Evolutionary conservation across 148 eudicot genomes (phyloP).

Genomic region (Silene conica): DNA sequence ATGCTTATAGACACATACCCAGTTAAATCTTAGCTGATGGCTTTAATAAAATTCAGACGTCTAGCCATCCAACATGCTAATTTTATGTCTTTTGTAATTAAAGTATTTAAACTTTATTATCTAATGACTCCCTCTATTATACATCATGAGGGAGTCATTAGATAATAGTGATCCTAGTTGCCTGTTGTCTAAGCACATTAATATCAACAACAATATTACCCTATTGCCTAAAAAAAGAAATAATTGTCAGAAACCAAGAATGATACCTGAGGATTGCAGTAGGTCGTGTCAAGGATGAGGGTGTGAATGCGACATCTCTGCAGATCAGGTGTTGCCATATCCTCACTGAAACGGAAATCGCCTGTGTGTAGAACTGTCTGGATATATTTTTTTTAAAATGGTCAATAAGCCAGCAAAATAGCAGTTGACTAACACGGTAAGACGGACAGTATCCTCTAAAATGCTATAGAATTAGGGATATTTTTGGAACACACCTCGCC

Average conservation of each 20-base stretch:
- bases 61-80: neutral
- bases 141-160: neutral
- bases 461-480: too few relatives aligned
- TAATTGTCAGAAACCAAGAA: neutral
- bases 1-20: neutral
- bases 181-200: neutral
- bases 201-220: neutral
- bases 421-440: slow-evolving; percentile 1
- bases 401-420: slow-evolving; percentile 8
- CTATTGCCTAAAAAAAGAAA: neutral
- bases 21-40: neutral
- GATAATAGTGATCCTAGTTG: neutral
- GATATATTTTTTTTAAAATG: slow-evolving; percentile 22
- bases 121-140: neutral
- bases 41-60: neutral
- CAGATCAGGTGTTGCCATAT: slow-evolving; percentile 44
- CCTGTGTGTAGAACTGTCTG: slow-evolving; percentile 96
- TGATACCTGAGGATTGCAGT: slow-evolving; percentile 82
- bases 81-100: neutral
- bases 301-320: slow-evolving; percentile 47
- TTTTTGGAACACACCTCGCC: slow-evolving; percentile 62
- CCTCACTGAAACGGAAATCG: slow-evolving; percentile 81
- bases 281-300: slow-evolving; percentile 91
- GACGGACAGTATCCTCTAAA: neutral
- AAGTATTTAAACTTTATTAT: neutral